Conservation (phyloP, 768 basidiomycete genomes). For the Pleurotus tuber-regium region DNA sequence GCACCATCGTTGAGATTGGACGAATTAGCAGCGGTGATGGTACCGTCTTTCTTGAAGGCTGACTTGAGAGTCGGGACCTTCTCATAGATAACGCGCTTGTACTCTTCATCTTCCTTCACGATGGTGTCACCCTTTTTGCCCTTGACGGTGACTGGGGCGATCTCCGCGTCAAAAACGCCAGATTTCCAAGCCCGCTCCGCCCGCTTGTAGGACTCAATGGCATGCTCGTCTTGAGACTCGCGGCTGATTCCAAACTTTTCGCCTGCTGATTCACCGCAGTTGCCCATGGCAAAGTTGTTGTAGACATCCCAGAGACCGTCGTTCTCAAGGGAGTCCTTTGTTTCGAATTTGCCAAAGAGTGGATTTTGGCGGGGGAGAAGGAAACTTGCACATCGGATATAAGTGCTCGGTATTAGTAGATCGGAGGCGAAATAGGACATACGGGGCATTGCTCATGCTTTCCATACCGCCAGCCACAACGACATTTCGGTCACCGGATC, state of each 20-base stretch:
- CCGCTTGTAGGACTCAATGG: conserved; percentile 93
- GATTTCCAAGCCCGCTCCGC: conserved; percentile 88
- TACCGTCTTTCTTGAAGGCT: conserved; percentile 86
- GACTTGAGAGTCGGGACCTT: conserved; percentile 89
- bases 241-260: conserved; percentile 81
- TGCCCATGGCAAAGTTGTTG: conserved; percentile 98
- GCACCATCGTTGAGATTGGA: conserved; percentile 95
- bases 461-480: conserved; percentile 98
- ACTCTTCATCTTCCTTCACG: conserved; percentile 95
- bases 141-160: conserved; percentile 87
- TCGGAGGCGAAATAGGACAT: conserved; percentile 32
- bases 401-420: conserved; percentile 7
- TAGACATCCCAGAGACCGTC: conserved; percentile 98
- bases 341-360: conserved; percentile 83
- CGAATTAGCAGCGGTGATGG: conserved; percentile 96
- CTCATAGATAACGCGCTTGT: conserved; percentile 93
- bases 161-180: conserved; percentile 83
- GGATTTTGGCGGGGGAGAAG: conserved; percentile 80
- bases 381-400: conserved; percentile 49
- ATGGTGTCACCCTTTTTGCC: conserved; percentile 92
- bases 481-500: conserved; percentile 79
- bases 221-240: conserved; percentile 86
- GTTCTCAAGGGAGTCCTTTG: conserved; percentile 83
- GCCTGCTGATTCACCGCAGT: conserved; percentile 88
- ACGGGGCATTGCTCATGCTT: conserved; percentile 99